Base-by-base conservation (phyloP, 192 early-diverging fungal genomes). In the Coemansia sp. region DNA sequence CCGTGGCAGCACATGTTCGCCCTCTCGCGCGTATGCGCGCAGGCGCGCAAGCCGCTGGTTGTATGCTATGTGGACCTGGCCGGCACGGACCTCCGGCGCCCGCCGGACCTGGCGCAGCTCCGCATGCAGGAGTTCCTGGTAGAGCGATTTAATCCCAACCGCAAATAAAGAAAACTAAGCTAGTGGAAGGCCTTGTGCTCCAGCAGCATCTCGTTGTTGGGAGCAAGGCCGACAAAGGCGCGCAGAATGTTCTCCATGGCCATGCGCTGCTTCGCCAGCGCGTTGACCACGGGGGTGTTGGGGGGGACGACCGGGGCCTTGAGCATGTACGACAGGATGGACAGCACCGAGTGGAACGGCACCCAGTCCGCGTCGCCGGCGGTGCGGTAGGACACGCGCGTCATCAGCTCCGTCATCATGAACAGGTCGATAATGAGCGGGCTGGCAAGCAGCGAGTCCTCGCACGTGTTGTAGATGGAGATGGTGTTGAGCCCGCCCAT, bases 181-280 rank as follows among this genome's bases (percentile, higher is more conserved):
- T 61, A 81, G 57, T 81, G 76, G 71, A 79, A 85, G 57, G 82
- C 82, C 82, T 87, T 88, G 82, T 88, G 86, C 83, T 97, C 94
- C 39, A 99, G 86, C 74, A 91, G 81, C 94, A 96, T 96, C 70
- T 99, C 94, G 73, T 90, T 94, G 84, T 93, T 88, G 53, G 94
- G 92, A 20, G 93, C 81, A 39, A 99, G 83, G 64, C 94, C 96
- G 54, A 99, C 84, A 71, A 93, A 95, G 30, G 96, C 96, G 52
- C 96, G 82, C 79, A 99, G 87, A 61, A 99, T 89, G 85, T 97
- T 97, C 82, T 99, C 96, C 85, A 99, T 89, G 52, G 92, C 93
- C 62, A 83, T 80, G 49, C 96, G 85, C 84, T 99, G 96, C 84
- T 94, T 94, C 62, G 87, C 82, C 44, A 97, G 81, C 18, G 96